A percentile compares a stretch with the other conserved stretches of the same genome.
Evolutionary conservation across 176 grass and related monocot species (phyloP).

Genomic region (Urochloa ruziziensis): DNA sequence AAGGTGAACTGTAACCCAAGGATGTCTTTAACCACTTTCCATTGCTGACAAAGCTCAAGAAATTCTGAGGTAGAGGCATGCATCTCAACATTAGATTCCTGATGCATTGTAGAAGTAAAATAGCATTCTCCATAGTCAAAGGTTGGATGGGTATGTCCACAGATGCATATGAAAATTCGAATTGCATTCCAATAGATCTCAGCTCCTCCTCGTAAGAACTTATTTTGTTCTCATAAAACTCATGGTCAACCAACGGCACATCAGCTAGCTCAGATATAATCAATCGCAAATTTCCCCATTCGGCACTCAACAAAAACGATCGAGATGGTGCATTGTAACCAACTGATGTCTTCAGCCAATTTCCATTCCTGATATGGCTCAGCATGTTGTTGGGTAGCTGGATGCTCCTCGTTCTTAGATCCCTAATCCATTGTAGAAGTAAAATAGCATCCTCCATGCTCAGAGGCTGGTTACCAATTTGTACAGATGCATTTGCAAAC

Average conservation of each 20-base stretch:
- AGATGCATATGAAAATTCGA: conserved; percentile 15
- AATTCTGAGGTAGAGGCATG: neutral
- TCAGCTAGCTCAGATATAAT: neutral
- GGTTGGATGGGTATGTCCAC: neutral
- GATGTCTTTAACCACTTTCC: conserved; percentile 46
- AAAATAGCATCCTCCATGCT: conserved; percentile 7
- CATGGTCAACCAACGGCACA: conserved; percentile 35
- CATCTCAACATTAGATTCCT: neutral
- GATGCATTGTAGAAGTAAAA: conserved; percentile 17
- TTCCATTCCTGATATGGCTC: conserved; percentile 25
- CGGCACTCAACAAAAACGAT: conserved; percentile 20
- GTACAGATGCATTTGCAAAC: conserved; percentile 15
- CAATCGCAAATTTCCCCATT: conserved; percentile 13
- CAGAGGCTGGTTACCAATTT: conserved; percentile 3
- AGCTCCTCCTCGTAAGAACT: conserved; percentile 33
- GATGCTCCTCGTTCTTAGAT: neutral
- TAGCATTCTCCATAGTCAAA: conserved; percentile 22
- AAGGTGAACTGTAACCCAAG: conserved; percentile 7
- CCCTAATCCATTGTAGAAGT: conserved; percentile 17
- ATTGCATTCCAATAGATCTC: conserved; percentile 31
- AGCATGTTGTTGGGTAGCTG: neutral
- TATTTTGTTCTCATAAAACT: conserved; percentile 36
- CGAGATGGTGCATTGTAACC: conserved; percentile 19
- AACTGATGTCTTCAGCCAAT: conserved; percentile 35
- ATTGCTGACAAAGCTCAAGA: conserved; percentile 26